Evolutionary conservation across 345 rosid species (phyloP), one percentile per base, ranked within the genome.

Genomic region (Toxicodendron radicans): DNA sequence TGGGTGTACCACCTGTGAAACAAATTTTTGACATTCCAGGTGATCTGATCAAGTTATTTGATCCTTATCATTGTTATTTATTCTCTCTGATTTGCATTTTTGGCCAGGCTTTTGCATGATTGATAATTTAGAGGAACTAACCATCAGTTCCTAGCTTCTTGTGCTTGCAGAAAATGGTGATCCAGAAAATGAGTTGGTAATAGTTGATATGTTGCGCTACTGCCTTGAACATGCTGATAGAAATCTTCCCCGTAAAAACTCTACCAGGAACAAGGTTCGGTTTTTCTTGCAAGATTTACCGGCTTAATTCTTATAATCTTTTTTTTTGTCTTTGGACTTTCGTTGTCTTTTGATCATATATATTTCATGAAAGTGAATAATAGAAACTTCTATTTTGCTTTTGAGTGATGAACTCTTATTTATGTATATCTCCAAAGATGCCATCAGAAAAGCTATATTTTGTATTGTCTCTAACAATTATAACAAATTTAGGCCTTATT

Each of bases 11-110:
- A 59, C 95, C 96, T 5, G 76, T 83, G 32, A 87, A 81, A 79
- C 95, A 94, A 69, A 82, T 89, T 58, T 94, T 91, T 51, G 96
- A 94, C 80, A 88, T 90, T 73, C 87, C 98, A 82, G 95, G 98
- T 93, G 75, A 78, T 70, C n/a, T 46, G 23, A 49, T 70, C 70
- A 17, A 53, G 56, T 46, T 61, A 43, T 70, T 58, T 2, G 20
- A 16, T 23, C 30, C 16, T 46, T 43, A 27, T 24, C 24, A 17
- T 38, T 8, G 12, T 45, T 1, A 2, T 45, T 51, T 5, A 38
- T 21, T 70, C 58, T 66, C 33, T n/a, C 16, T 9, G 20, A 10
- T 2, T 16, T 49, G 7, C 41, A 38, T 33, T 30, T 27, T 41
- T 24, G 12, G 11, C 46, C 6, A 14, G 14, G 48, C 10, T 33